A percentile compares a stretch with the other conserved stretches of the same genome.
Evolutionary conservation across 257 asterid genomes (phyloP).

Genomic region (Sherardia arvensis): DNA sequence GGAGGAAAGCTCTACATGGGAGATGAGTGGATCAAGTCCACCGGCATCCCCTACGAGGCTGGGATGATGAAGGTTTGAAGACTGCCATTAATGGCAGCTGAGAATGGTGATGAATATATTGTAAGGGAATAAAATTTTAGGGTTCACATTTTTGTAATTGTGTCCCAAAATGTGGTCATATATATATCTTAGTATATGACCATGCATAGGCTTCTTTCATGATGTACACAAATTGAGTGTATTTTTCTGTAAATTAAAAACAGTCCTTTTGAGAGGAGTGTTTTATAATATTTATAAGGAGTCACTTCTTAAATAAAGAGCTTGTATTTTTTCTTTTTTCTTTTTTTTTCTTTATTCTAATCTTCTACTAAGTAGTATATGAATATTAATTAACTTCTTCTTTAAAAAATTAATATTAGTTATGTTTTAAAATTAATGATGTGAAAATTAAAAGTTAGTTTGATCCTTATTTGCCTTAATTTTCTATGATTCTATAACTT

Average conservation of each 20-base stretch:
- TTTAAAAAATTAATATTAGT: too few species aligned
- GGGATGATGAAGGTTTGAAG: slow-evolving; percentile 30
- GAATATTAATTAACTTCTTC: too few species aligned
- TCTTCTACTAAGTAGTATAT: too few species aligned
- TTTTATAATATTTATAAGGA: not conserved
- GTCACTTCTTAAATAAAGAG: not conserved
- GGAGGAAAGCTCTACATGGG: slow-evolving; percentile 26
- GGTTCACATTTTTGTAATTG: not conserved
- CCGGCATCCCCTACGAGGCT: slow-evolving; percentile 41
- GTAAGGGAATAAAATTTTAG: not conserved
- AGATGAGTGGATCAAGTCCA: slow-evolving; percentile 40
- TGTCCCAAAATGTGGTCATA: not conserved
- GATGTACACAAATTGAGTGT: not conserved
- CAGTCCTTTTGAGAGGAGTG: not conserved
- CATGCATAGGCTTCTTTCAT: not conserved
- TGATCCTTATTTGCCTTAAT: too few species aligned
- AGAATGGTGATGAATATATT: not conserved
- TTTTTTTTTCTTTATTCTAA: too few species aligned
- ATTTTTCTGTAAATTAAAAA: too few species aligned
- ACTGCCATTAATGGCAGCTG: not conserved
- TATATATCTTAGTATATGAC: not conserved
- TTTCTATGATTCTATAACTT: too few species aligned
- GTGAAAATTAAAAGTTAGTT: too few species aligned
- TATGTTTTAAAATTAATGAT: too few species aligned
- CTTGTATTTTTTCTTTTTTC: too few species aligned